Conservation (phyloP, 352 stramenopile species). For the Phytophthora cajani region DNA sequence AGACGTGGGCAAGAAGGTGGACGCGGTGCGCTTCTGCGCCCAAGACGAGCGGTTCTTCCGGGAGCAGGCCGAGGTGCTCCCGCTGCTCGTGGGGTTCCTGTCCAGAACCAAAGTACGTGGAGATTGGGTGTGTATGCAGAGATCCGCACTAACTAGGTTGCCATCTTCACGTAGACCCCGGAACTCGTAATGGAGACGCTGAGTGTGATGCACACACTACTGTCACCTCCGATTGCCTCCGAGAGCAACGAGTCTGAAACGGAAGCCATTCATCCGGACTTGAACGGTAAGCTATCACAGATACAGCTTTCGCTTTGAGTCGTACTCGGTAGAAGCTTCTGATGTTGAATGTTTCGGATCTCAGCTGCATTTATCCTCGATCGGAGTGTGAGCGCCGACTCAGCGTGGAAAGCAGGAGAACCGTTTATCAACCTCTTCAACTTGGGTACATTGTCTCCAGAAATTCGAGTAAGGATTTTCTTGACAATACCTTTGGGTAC, state of each 20-base stretch:
- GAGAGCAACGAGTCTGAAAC: slow-evolving; percentile 7
- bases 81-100: slow-evolving; percentile 57
- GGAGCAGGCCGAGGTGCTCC: slow-evolving; percentile 60
- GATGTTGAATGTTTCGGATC: slow-evolving; percentile 2
- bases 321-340: background rate
- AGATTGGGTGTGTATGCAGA: background rate
- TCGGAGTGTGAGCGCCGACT: slow-evolving; percentile 26
- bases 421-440: slow-evolving; percentile 49
- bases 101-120: slow-evolving; percentile 55
- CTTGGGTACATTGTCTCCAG: slow-evolving; percentile 16
- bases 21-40: slow-evolving; percentile 58
- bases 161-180: slow-evolving; percentile 26
- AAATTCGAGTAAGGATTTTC: slow-evolving; percentile 33
- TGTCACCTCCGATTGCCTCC: slow-evolving; percentile 19
- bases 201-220: slow-evolving; percentile 31
- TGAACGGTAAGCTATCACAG: slow-evolving; percentile 45
- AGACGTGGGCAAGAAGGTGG: slow-evolving; percentile 66
- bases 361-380: slow-evolving; percentile 58
- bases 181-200: slow-evolving; percentile 50
- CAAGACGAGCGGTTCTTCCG: slow-evolving; percentile 64
- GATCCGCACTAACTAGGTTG: no score
- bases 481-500: no score
- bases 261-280: slow-evolving; percentile 39
- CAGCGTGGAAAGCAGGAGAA: slow-evolving; percentile 55
- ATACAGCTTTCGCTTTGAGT: background rate